These are phyloP conservation scores for Neurospora sp. DNA, from an alignment of 495 filamentous ascomycete genomes.

Conservation along the genomic window DNA sequence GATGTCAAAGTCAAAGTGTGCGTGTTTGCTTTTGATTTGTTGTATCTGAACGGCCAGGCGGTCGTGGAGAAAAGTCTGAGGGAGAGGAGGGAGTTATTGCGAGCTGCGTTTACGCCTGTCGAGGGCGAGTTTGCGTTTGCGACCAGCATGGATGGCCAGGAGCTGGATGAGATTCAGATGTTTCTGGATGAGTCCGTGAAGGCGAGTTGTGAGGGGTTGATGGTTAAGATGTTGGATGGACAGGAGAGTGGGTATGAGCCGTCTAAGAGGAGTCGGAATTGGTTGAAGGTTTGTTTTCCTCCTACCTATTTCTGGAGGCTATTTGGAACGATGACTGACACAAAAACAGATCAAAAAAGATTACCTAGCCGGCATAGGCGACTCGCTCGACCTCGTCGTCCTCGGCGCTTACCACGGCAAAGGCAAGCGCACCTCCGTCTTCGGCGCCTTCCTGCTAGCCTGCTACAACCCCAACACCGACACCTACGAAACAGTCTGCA, in stretches of 20 bases:
- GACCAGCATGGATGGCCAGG: constrained; percentile 74
- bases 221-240: constrained; percentile 99
- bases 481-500: constrained; percentile 89
- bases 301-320: background rate
- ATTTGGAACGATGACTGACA: background rate
- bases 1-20: constrained; percentile 97
- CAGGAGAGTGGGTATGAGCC: constrained; percentile 87
- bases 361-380: constrained; percentile 84
- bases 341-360: constrained; percentile 78
- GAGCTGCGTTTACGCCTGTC: constrained; percentile 58
- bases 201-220: constrained; percentile 89
- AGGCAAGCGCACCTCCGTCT: constrained; percentile 89
- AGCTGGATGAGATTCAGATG: constrained; percentile 82
- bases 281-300: constrained; percentile 69
- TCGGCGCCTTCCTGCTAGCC: constrained; percentile 88
- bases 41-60: constrained; percentile 89
- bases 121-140: constrained; percentile 93
- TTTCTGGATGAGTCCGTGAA: constrained; percentile 91
- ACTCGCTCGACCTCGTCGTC: constrained; percentile 94
- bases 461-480: constrained; percentile 77
- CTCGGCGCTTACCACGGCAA: constrained; percentile 89
- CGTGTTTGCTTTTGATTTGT: constrained; percentile 91
- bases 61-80: constrained; percentile 77
- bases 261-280: constrained; percentile 88
- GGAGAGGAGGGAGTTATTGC: constrained; percentile 69